Evolutionary conservation across 1,139 yeast genomes (phyloP).

Genomic region (Chernovozyma aurita): DNA sequence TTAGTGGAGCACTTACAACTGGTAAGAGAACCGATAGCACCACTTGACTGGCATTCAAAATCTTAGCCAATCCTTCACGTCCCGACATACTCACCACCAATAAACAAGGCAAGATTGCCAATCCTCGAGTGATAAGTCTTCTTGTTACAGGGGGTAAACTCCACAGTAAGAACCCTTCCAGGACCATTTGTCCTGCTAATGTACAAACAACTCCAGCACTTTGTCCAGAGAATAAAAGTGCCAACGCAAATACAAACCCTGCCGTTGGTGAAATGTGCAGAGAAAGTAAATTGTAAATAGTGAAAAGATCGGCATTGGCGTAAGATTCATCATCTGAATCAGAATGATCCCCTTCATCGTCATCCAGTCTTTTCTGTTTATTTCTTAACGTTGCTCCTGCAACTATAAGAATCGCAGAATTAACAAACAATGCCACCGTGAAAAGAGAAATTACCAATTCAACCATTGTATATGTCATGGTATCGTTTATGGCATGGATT

Average conservation of each 20-base stretch:
- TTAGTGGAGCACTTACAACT: conserved; percentile 83
- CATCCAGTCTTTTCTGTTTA: conserved; percentile 11
- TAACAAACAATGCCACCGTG: conserved; percentile 80
- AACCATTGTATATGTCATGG: conserved; percentile 68
- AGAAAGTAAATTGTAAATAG: conserved; percentile 73
- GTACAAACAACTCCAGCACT: conserved; percentile 99
- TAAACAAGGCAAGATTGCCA: conserved; percentile 88
- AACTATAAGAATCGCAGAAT: conserved; percentile 77
- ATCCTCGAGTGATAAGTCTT: conserved; percentile 72
- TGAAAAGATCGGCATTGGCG: conserved; percentile 71
- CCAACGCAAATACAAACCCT: conserved; percentile 87
- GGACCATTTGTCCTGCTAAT: conserved; percentile 93
- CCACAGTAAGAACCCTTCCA: conserved; percentile 90
- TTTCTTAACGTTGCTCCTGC: conserved; percentile 69
- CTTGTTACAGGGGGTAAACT: conserved; percentile 82
- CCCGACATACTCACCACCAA: conserved; percentile 76
- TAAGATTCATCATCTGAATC: conserved; percentile 43
- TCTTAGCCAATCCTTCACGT: conserved; percentile 76
- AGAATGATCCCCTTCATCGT: conserved; percentile 31
- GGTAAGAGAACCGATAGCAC: conserved; percentile 81
- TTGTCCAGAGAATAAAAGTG: conserved; percentile 91
- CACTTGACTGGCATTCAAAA: conserved; percentile 84
- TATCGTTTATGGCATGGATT: conserved; percentile 62
- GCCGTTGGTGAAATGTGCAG: conserved; percentile 83
- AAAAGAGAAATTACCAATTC: conserved; percentile 73